phyloP scores from a whole-genome alignment of 805 yeast genomes.

The Candida loeiensis region DNA sequence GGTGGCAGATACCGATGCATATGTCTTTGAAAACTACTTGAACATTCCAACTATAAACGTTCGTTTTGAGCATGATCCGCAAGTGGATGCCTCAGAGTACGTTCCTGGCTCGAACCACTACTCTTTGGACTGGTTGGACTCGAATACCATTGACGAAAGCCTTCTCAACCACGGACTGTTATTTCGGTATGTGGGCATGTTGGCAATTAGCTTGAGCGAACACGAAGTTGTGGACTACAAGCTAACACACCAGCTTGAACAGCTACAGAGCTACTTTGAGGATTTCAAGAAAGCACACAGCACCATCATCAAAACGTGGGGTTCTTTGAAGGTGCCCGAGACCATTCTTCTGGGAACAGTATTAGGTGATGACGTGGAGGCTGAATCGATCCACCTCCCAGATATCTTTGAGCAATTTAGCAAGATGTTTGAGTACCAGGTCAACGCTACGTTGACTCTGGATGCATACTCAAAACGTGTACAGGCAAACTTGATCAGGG shows the following conservation, averaged over 20 bases:
- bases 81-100: constrained; percentile 25
- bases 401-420: background rate
- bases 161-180: constrained; percentile 33
- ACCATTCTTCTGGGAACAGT: background rate
- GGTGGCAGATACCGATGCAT: constrained; percentile 22
- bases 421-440: background rate
- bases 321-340: background rate
- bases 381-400: background rate
- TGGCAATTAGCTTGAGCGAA: constrained; percentile 35
- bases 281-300: constrained; percentile 11
- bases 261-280: constrained; percentile 17
- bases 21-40: constrained; percentile 30
- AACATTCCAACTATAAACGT: constrained; percentile 32
- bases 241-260: constrained; percentile 19
- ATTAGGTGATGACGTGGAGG: constrained; percentile 1
- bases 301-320: background rate
- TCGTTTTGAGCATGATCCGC: constrained; percentile 29
- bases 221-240: constrained; percentile 36
- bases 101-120: constrained; percentile 36
- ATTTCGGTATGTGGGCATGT: constrained; percentile 34
- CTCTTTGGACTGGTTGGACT: constrained; percentile 29
- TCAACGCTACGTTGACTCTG: background rate
- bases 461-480: constrained; percentile 36
- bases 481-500: constrained; percentile 51
- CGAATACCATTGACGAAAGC: constrained; percentile 24